Evolutionary conservation across 805 yeast species (phyloP).

Genomic region (Hanseniaspora lachancei): DNA sequence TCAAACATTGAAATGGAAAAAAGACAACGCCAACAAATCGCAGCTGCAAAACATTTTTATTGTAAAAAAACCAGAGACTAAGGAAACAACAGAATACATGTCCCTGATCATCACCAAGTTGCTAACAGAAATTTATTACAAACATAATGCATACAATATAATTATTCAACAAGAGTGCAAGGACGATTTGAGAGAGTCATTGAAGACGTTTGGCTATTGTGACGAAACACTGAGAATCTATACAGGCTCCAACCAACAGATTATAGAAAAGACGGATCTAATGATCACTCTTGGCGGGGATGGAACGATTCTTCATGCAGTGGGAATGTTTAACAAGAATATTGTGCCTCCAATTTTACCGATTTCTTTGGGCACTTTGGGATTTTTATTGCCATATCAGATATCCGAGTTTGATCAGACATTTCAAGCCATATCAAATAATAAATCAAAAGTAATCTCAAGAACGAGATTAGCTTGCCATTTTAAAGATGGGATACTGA

Average conservation of each 20-base stretch:
- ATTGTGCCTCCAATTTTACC: slow-evolving; percentile 80
- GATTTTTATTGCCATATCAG: slow-evolving; percentile 80
- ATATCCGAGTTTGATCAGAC: slow-evolving; percentile 47
- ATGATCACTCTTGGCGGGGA: slow-evolving; percentile 91
- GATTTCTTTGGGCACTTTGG: slow-evolving; percentile 81
- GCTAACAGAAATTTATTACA: slow-evolving; percentile 38
- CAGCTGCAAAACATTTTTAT: slow-evolving; percentile 53
- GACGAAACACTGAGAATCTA: slow-evolving; percentile 32
- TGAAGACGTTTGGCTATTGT: slow-evolving; percentile 20
- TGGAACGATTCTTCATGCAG: slow-evolving; percentile 81
- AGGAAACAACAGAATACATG: slow-evolving; percentile 51
- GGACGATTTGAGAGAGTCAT: slow-evolving; percentile 40
- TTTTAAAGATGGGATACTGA: slow-evolving; percentile 26
- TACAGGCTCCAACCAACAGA: slow-evolving; percentile 46
- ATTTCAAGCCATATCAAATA: slow-evolving; percentile 51
- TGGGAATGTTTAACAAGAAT: slow-evolving; percentile 56
- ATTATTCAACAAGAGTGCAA: slow-evolving; percentile 66
- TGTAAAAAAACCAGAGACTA: slow-evolving; percentile 75
- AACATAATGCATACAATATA: slow-evolving; percentile 61
- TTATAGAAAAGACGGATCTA: slow-evolving; percentile 58
- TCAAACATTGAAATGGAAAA: slow-evolving; percentile 5
- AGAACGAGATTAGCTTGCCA: slow-evolving; percentile 72
- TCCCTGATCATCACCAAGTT: slow-evolving; percentile 37
- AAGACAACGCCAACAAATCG: background rate
- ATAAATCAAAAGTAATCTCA: slow-evolving; percentile 59